phyloP scores from a whole-genome alignment of 495 filamentous ascomycete species.

The Penicillium fimorum region DNA sequence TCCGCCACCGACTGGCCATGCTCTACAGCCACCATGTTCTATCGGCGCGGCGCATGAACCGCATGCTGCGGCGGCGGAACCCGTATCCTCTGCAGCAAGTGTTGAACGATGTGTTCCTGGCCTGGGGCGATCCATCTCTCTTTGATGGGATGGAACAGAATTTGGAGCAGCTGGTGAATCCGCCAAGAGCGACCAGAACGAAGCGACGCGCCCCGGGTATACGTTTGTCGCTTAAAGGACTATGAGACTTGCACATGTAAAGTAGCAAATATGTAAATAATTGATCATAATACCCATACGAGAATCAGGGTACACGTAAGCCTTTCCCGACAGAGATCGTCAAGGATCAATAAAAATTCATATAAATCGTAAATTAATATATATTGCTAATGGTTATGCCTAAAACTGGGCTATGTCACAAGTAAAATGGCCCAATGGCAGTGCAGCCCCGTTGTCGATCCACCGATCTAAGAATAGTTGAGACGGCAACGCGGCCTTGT shows the following conservation, averaged over 20 bases:
- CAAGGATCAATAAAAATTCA: neutral
- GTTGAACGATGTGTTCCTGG: conserved; percentile 30
- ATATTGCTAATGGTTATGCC: neutral
- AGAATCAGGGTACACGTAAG: conserved; percentile 1
- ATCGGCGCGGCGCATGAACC: conserved; percentile 35
- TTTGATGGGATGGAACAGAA: conserved; percentile 24
- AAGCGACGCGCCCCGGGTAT: conserved; percentile 12
- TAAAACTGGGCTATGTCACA: conserved; percentile 2
- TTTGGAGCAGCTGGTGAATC: conserved; percentile 27
- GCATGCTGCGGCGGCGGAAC: conserved; percentile 37
- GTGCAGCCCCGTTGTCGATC: conserved; percentile 10
- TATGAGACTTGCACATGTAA: conserved; percentile 6
- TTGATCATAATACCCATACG: conserved; percentile 9
- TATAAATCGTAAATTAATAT: neutral
- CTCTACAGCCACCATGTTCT: conserved; percentile 44
- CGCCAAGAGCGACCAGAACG: conserved; percentile 19
- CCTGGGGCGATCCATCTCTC: conserved; percentile 35
- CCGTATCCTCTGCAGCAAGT: conserved; percentile 33
- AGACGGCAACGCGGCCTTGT: conserved; percentile 37
- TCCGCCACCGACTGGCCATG: conserved; percentile 48
- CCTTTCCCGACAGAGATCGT: neutral
- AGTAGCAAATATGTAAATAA: conserved; percentile 11
- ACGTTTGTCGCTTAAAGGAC: conserved; percentile 6
- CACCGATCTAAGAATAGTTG: conserved; percentile 38
- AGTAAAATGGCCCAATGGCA: conserved; percentile 10